A percentile compares a stretch with the other conserved stretches of the same genome.
Conservation (phyloP, 495 filamentous ascomycete species). For the Coniosporium apollinis region DNA sequence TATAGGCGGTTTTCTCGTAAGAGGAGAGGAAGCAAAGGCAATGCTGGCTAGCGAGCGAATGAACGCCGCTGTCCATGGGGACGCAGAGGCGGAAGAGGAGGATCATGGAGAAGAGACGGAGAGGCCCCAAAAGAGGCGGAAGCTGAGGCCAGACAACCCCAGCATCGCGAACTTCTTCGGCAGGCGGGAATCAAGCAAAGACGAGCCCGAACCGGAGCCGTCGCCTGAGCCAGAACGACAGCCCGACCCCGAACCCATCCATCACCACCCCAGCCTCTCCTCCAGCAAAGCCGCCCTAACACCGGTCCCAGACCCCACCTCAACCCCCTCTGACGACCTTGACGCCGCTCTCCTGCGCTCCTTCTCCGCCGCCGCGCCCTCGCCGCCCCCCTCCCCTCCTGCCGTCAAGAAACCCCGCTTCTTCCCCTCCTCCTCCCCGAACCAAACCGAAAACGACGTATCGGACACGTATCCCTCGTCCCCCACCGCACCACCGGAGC, state of each 20-base stretch:
- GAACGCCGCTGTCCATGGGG: no score
- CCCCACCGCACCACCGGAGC: no score
- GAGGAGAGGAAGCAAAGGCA: slow-evolving; percentile 54
- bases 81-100: slow-evolving; percentile 13
- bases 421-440: no score
- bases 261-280: background rate
- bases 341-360: background rate
- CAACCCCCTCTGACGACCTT: slow-evolving; percentile 1
- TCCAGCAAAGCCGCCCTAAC: slow-evolving; percentile 2
- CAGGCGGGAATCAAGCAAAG: background rate
- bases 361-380: no score
- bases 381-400: no score
- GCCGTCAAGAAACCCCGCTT: no score
- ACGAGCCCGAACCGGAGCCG: background rate
- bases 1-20: slow-evolving; percentile 69
- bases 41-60: slow-evolving; percentile 13
- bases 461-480: no score
- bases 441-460: no score
- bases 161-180: slow-evolving; percentile 45
- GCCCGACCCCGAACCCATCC: background rate
- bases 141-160: slow-evolving; percentile 30
- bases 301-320: background rate
- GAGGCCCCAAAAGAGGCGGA: slow-evolving; percentile 17
- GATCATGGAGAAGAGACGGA: no score
- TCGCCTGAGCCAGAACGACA: background rate